Evolutionary conservation across 176 grass and related monocot genomes (phyloP), one percentile per base, ranked within the genome.

Genomic region (Bolboschoenus planiculmis): DNA sequence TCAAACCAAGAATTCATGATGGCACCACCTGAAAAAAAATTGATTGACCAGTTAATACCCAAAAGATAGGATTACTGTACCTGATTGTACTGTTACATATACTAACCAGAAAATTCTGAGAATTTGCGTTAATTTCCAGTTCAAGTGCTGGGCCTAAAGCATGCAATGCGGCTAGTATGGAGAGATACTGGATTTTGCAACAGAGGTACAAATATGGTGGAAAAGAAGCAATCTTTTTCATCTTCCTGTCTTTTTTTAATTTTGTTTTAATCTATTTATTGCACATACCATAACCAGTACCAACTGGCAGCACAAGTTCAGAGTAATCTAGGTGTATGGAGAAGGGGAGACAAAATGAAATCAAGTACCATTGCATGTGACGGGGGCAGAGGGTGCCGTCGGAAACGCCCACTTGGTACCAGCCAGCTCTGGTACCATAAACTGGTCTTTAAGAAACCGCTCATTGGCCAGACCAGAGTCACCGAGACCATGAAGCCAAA

Each of bases 1-100:
- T 97, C 86, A 74, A 93, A 93, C 91, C 94, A 97, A 73, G 86
- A 97, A 64, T 89, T 86, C 94, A 93, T 91, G 4, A 90, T 48
- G 71, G 60, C 79, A 62, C 94, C 91, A 84, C 86, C 89, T 93
- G 94, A 53, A 81, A 65, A 33, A 62, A 20, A 84, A 7, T 40
- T 1, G 4, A 24, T 37, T 10, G 54, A 81, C 6, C 37, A 42
- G 7, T 59, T 61, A 63, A 64, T 30, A 75, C 26, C 79, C 36
- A 26, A 13, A 81, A 81, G n/a, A 57, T 80, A 35, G 0, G 43
- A 76, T 30, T 47, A 50, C 24, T 31, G 43, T 75, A 75, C 39
- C 70, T 15, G 72, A 51, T 11, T 50, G 13, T 50, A 76, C 24
- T 8, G 14, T 76, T 51, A 0, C 42, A 14, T 50, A 11, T 31